Conservation (phyloP, 352 stramenopile genomes). For the Phytophthora crassamura region DNA sequence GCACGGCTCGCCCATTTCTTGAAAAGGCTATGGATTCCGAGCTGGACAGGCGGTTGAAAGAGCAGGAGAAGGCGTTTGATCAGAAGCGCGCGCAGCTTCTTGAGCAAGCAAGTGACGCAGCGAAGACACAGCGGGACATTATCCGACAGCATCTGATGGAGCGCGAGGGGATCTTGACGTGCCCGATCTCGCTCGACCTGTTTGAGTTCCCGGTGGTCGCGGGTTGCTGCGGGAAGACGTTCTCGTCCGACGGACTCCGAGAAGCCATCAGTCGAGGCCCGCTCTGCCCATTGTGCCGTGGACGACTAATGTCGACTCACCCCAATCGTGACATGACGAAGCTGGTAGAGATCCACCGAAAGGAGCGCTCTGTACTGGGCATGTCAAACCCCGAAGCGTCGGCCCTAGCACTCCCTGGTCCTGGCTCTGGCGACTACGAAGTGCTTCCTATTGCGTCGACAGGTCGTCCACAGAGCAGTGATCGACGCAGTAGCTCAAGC, state of each 20-base stretch:
- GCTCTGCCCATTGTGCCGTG: constrained; percentile 19
- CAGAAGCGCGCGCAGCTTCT: background rate
- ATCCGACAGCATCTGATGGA: constrained; percentile 3
- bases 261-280: background rate
- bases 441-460: background rate
- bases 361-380: constrained; percentile 16
- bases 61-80: constrained; percentile 14
- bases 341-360: constrained; percentile 25
- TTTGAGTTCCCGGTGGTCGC: constrained; percentile 19
- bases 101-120: constrained; percentile 9
- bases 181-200: constrained; percentile 27
- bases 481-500: constrained; percentile 4
- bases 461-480: background rate
- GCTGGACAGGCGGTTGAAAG: constrained; percentile 5
- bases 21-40: background rate
- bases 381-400: background rate
- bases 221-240: constrained; percentile 24
- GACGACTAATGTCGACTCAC: background rate
- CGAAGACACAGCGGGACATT: constrained; percentile 4
- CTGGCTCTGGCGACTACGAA: background rate
- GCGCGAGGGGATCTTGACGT: constrained; percentile 15
- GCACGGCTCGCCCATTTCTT: background rate
- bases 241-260: constrained; percentile 6
- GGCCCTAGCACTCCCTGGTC: background rate
- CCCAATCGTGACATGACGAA: constrained; percentile 20